These are phyloP conservation scores for Stagonosporopsis rhizophila DNA, from an alignment of 2,329 filamentous ascomycete genomes.

Conservation along the genomic window DNA sequence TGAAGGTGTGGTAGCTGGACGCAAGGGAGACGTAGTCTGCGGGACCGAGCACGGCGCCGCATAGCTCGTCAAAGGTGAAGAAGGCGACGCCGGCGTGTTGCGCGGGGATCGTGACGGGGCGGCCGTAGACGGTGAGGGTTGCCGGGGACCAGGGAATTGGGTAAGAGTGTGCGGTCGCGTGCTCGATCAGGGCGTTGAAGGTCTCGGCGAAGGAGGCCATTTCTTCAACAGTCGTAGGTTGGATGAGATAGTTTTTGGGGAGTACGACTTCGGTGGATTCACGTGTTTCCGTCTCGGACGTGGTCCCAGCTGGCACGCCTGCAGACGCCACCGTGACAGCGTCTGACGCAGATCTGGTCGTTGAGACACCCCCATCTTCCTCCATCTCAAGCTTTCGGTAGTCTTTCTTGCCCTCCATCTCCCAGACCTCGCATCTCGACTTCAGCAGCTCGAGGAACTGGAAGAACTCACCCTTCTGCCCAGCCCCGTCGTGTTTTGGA, in stretches of 20 bases:
- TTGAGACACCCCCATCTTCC: constrained; percentile 13
- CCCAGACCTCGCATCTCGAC: constrained; percentile 81
- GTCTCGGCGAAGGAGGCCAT: constrained; percentile 29
- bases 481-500: constrained; percentile 45
- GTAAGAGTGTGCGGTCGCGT: constrained; percentile 40
- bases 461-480: constrained; percentile 72
- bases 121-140: constrained; percentile 66
- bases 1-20: constrained; percentile 79
- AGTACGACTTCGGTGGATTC: constrained; percentile 17
- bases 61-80: constrained; percentile 74
- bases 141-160: constrained; percentile 54
- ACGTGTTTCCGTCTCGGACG: constrained; percentile 1
- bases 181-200: constrained; percentile 32
- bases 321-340: constrained; percentile 4
- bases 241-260: constrained; percentile 47
- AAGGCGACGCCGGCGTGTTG: constrained; percentile 65
- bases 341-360: background rate
- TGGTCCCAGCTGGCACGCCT: background rate
- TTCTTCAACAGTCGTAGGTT: constrained; percentile 32
- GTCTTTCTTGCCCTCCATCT: constrained; percentile 78
- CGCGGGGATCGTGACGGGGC: constrained; percentile 65
- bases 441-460: constrained; percentile 78
- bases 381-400: constrained; percentile 63
- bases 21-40: constrained; percentile 85
- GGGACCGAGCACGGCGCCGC: constrained; percentile 69